Percentiles rank a stretch among this genome's conserved stretches.
Evolutionary conservation across 176 grass and related monocot species (phyloP).

Genomic region (Oryza meridionalis): DNA sequence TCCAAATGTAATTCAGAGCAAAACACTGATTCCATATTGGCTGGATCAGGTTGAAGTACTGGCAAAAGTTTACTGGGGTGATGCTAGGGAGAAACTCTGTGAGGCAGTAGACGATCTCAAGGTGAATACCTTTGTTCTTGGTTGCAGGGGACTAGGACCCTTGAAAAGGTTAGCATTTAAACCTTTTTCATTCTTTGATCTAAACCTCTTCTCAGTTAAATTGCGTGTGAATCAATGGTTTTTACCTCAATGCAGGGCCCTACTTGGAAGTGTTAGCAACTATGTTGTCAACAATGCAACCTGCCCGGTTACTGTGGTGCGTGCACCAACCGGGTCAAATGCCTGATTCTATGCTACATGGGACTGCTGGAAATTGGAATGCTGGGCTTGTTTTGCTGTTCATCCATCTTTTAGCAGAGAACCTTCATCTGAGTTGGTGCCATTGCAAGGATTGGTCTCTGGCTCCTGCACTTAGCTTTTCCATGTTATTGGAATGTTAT

Average conservation of each 20-base stretch:
- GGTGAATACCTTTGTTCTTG: slow-evolving; percentile 66
- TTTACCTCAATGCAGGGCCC: slow-evolving; percentile 51
- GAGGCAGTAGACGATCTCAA: slow-evolving; percentile 83
- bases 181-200: slow-evolving; percentile 3
- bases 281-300: slow-evolving; percentile 70
- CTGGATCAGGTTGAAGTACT: slow-evolving; percentile 71
- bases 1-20: slow-evolving; percentile 7
- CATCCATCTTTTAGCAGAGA: neutral
- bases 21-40: neutral
- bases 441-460: slow-evolving; percentile 25
- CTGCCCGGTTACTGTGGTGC: slow-evolving; percentile 87
- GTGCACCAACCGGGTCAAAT: slow-evolving; percentile 31
- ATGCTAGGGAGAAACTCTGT: slow-evolving; percentile 86
- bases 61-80: slow-evolving; percentile 89
- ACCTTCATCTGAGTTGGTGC: neutral
- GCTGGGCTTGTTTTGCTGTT: neutral
- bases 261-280: slow-evolving; percentile 95
- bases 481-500: neutral
- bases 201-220: slow-evolving; percentile 1
- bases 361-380: neutral
- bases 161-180: slow-evolving; percentile 70
- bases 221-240: slow-evolving; percentile 3
- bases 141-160: slow-evolving; percentile 76
- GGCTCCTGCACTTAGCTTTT: slow-evolving; percentile 5
- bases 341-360: slow-evolving; percentile 31